Percentiles rank a stretch among this genome's conserved stretches.
These are phyloP conservation scores for Danielia reshetovae DNA, from an alignment of 805 yeast genomes.

Conservation along the genomic window DNA sequence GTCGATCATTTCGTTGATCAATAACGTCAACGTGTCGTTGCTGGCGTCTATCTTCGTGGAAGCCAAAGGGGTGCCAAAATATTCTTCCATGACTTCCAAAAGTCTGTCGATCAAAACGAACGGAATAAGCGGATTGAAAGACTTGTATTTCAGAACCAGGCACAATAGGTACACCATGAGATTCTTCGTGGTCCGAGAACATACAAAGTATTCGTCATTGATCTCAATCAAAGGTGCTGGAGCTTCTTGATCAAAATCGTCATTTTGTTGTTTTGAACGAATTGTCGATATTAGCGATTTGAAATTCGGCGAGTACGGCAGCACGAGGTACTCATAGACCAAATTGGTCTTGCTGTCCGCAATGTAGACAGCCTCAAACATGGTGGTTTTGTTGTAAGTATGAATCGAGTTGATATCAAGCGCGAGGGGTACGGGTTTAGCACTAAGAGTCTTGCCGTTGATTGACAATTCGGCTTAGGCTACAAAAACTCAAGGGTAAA, in stretches of 20 bases:
- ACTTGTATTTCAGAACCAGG: slow-evolving; percentile 6
- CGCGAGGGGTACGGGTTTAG: no score
- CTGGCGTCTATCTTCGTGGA: slow-evolving; percentile 61
- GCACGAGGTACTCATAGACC: slow-evolving; percentile 34
- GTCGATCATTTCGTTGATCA: slow-evolving; percentile 76
- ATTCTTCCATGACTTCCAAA: slow-evolving; percentile 50
- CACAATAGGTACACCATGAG: slow-evolving; percentile 29
- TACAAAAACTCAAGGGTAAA: no score
- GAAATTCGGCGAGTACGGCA: slow-evolving; percentile 30
- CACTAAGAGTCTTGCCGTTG: no score
- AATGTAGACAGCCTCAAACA: slow-evolving; percentile 43
- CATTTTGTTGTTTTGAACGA: slow-evolving; percentile 6
- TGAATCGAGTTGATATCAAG: no score
- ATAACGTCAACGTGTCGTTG: slow-evolving; percentile 63
- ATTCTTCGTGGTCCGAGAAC: slow-evolving; percentile 19
- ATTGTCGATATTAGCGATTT: slow-evolving; percentile 21
- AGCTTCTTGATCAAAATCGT: slow-evolving; percentile 2
- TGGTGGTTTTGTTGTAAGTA: no score
- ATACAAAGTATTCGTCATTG: slow-evolving; percentile 27
- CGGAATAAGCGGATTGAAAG: slow-evolving; percentile 50
- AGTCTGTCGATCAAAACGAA: slow-evolving; percentile 49
- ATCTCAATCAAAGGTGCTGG: slow-evolving; percentile 21
- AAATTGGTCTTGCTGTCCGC: slow-evolving; percentile 31
- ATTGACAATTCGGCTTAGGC: no score
- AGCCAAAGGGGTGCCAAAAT: slow-evolving; percentile 54